These are phyloP conservation scores for Fusarium sp. DNA, from an alignment of 2,329 filamentous ascomycete species.

Conservation along the genomic window DNA sequence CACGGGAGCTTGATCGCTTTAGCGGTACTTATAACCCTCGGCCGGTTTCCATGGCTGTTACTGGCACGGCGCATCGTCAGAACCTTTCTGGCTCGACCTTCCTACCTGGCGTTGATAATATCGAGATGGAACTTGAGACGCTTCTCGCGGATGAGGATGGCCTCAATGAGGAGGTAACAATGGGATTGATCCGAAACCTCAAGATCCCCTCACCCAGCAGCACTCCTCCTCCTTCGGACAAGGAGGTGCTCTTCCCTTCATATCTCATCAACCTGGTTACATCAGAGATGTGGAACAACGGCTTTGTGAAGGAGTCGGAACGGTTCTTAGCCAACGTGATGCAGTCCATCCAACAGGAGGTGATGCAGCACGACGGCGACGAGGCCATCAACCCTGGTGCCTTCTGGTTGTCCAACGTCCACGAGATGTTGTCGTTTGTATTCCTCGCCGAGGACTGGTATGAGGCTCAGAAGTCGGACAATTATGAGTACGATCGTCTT, in stretches of 20 bases:
- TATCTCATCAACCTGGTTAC: conserved; percentile 99
- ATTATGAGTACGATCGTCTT: conserved; percentile 97
- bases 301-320: conserved; percentile 99
- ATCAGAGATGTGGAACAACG: conserved; percentile 99
- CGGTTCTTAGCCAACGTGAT: conserved; percentile 99
- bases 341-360: conserved; percentile 99
- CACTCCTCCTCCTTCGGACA: conserved; percentile 91
- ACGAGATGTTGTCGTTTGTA: conserved; percentile 99
- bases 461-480: conserved; percentile 98
- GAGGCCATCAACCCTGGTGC: conserved; percentile 96
- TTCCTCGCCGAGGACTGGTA: conserved; percentile 99
- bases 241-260: conserved; percentile 97
- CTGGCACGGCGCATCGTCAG: conserved; percentile 72
- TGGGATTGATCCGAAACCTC: conserved; percentile 94
- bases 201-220: conserved; percentile 93
- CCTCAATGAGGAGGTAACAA: conserved; percentile 95
- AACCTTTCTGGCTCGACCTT: conserved; percentile 80
- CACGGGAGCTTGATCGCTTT: conserved; percentile 87
- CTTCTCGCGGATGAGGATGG: conserved; percentile 95
- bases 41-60: conserved; percentile 94
- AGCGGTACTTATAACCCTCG: conserved; percentile 93
- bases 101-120: conserved; percentile 83
- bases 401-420: conserved; percentile 99
- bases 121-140: conserved; percentile 94
- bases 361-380: conserved; percentile 98